These are phyloP conservation scores for Diplodia seriata DNA, from an alignment of 2,329 filamentous ascomycete species.

Conservation along the genomic window DNA sequence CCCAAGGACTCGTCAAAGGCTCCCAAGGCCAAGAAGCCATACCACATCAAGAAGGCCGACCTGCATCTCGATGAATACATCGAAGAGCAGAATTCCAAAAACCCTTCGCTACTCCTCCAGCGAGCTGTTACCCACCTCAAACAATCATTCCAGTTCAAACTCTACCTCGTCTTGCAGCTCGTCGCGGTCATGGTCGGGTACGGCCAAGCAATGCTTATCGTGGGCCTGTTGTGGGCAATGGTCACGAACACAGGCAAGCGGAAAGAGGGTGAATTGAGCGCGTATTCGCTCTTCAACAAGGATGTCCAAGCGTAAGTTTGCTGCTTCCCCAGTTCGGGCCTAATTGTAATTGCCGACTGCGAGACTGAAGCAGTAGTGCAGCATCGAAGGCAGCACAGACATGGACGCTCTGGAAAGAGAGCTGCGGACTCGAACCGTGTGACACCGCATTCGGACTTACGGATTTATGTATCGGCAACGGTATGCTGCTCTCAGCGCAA, in stretches of 20 bases:
- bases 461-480: constrained; percentile 15
- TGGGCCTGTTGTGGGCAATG: constrained; percentile 45
- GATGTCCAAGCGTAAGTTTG: constrained; percentile 39
- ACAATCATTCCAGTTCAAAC: constrained; percentile 41
- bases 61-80: constrained; percentile 43
- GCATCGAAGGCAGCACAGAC: constrained; percentile 32
- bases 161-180: constrained; percentile 40
- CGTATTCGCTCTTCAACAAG: constrained; percentile 43
- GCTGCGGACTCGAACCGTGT: constrained; percentile 23
- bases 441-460: constrained; percentile 26
- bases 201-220: constrained; percentile 41
- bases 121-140: constrained; percentile 36
- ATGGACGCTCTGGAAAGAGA: constrained; percentile 33
- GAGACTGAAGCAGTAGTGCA: constrained; percentile 25
- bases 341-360: constrained; percentile 23
- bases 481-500: background rate
- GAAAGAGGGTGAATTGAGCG: constrained; percentile 42
- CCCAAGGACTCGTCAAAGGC: constrained; percentile 11
- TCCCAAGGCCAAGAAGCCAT: constrained; percentile 41
- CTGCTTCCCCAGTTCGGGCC: constrained; percentile 13
- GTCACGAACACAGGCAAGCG: constrained; percentile 42
- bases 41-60: constrained; percentile 42
- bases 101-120: constrained; percentile 37
- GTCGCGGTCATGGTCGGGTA: constrained; percentile 38
- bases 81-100: constrained; percentile 40